A percentile compares a stretch with the other conserved stretches of the same genome.
Conservation (phyloP, 2,329 filamentous ascomycete genomes). For the Cryphonectria parasitica region DNA sequence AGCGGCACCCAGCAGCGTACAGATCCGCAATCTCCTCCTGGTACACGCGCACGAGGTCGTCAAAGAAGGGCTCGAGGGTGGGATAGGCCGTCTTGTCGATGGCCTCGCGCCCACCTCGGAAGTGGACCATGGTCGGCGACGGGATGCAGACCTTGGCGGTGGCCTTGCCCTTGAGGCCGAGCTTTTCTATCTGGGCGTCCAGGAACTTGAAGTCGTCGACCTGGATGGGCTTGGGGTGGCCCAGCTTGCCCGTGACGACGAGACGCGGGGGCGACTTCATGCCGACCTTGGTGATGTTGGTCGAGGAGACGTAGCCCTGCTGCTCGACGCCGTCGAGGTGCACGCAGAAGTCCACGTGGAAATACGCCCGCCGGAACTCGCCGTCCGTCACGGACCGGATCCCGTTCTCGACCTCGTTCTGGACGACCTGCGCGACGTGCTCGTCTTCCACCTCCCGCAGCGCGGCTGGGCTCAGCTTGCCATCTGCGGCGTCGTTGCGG, state of each 20-base stretch:
- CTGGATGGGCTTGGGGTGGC: slow-evolving; percentile 57
- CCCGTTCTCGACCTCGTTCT: slow-evolving; percentile 52
- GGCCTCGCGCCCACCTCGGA: slow-evolving; percentile 57
- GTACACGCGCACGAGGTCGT: slow-evolving; percentile 57
- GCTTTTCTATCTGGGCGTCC: slow-evolving; percentile 48
- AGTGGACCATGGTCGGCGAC: slow-evolving; percentile 63
- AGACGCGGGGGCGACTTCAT: slow-evolving; percentile 55
- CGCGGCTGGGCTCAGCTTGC: slow-evolving; percentile 45
- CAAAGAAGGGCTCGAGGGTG: slow-evolving; percentile 58
- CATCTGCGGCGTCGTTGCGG: slow-evolving; percentile 50
- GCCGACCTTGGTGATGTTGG: slow-evolving; percentile 50
- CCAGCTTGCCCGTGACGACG: slow-evolving; percentile 58
- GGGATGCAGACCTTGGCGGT: slow-evolving; percentile 62
- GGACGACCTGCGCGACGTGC: slow-evolving; percentile 51
- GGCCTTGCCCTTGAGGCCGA: slow-evolving; percentile 38
- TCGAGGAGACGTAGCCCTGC: slow-evolving; percentile 49
- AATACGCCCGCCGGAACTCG: slow-evolving; percentile 61
- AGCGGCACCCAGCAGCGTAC: slow-evolving; percentile 57
- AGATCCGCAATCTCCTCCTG: slow-evolving; percentile 57
- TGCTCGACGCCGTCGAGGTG: slow-evolving; percentile 58
- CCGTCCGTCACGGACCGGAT: slow-evolving; percentile 57
- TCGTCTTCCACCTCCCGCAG: slow-evolving; percentile 56
- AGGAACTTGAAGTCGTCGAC: slow-evolving; percentile 61
- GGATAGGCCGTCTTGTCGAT: slow-evolving; percentile 59
- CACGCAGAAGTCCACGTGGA: slow-evolving; percentile 62